Evolutionary conservation across 495 filamentous ascomycete species (phyloP).

Genomic region (Elaphomyces granulatus): DNA sequence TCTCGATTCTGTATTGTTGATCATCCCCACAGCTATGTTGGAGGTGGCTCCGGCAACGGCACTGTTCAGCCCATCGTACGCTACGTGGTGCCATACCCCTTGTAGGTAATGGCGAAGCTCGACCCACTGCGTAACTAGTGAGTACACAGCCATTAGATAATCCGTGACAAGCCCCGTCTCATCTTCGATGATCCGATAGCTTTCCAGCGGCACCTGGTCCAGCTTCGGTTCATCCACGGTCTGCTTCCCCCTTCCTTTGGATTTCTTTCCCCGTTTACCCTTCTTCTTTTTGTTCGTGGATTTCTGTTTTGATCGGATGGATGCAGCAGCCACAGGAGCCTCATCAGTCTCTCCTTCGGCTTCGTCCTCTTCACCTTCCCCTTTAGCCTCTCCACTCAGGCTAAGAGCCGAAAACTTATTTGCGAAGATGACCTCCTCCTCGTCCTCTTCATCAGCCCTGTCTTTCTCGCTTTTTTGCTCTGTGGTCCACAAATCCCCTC

Average conservation of each 20-base stretch:
- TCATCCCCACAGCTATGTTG: conserved; percentile 25
- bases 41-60: conserved; percentile 31
- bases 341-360: too few species aligned
- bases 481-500: too few species aligned
- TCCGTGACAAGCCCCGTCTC: conserved; percentile 16
- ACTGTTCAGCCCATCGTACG: conserved; percentile 28
- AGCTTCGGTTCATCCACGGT: conserved; percentile 6
- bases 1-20: conserved; percentile 19
- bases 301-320: too few species aligned
- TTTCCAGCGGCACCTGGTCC: conserved; percentile 26
- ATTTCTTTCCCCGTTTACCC: too few species aligned
- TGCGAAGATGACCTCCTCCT: too few species aligned
- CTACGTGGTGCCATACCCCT: conserved; percentile 30
- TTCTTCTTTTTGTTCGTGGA: too few species aligned
- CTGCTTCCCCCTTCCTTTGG: conserved; percentile 12
- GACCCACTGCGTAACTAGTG: conserved; percentile 16
- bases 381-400: too few species aligned
- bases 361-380: too few species aligned
- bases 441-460: too few species aligned
- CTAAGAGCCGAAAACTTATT: too few species aligned
- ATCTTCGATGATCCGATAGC: conserved; percentile 31
- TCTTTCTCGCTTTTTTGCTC: too few species aligned
- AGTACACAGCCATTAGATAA: conserved; percentile 28
- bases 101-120: conserved; percentile 24
- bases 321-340: too few species aligned